Conservation (phyloP, 306 rosid species). For the Cucurbita pepo region DNA sequence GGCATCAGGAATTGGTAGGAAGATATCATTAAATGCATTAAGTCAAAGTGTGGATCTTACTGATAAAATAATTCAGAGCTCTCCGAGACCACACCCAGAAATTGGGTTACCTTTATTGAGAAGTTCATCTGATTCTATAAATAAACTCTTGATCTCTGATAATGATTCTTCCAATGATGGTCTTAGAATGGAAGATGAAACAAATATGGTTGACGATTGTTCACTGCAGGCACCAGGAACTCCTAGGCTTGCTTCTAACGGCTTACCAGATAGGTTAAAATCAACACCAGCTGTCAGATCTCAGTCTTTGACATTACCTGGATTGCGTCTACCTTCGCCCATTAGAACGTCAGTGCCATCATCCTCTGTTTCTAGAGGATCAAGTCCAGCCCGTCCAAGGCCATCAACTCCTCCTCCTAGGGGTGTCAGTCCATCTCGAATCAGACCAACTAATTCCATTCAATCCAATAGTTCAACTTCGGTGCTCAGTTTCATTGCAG, state of each 20-base stretch:
- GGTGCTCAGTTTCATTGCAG: conserved; percentile 82
- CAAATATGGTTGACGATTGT: conserved; percentile 28
- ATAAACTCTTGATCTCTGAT: conserved; percentile 22
- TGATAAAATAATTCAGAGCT: conserved; percentile 31
- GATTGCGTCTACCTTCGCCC: conserved; percentile 55
- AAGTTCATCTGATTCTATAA: conserved; percentile 32
- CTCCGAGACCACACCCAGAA: conserved; percentile 29
- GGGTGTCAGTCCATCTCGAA: conserved; percentile 64
- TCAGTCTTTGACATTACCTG: conserved; percentile 27
- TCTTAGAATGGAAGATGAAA: conserved; percentile 23
- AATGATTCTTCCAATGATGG: conserved; percentile 30
- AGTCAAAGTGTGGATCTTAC: conserved; percentile 44
- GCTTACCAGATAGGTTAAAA: conserved; percentile 31
- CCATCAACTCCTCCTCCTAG: conserved; percentile 46
- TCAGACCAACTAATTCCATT: conserved; percentile 28
- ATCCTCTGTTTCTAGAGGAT: conserved; percentile 37
- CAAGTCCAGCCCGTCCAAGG: conserved; percentile 24
- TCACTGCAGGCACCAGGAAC: conserved; percentile 21
- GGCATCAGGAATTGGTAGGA: conserved; percentile 38
- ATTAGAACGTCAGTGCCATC: conserved; percentile 22
- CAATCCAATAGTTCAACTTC: conserved; percentile 45
- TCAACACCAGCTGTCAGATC: conserved; percentile 36
- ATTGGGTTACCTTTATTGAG: conserved; percentile 33
- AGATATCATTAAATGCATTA: conserved; percentile 35
- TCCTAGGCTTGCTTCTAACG: conserved; percentile 31